phyloP scores from a whole-genome alignment of 441 rosid genomes.

The Gossypium laxum region DNA sequence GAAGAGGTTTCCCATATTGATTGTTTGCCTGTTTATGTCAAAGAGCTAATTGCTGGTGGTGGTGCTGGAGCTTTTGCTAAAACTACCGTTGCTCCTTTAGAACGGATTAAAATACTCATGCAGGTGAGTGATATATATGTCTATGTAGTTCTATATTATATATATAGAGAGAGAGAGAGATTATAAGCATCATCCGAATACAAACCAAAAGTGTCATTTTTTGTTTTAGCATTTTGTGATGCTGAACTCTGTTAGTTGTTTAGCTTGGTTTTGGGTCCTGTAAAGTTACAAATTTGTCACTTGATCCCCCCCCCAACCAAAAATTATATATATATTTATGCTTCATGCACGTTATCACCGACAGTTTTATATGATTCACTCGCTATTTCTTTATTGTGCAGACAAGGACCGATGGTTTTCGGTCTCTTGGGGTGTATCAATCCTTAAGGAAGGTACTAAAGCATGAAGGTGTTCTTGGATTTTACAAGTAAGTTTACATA shows the following conservation, averaged over 20 bases:
- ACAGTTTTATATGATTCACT: constrained; percentile 2
- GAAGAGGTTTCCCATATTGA: constrained; percentile 36
- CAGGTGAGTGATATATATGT: constrained; percentile 42
- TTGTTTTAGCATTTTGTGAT: background rate
- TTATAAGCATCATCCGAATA: background rate
- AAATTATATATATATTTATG: background rate
- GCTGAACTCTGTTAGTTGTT: background rate
- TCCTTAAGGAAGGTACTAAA: constrained; percentile 62
- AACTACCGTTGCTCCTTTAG: constrained; percentile 87
- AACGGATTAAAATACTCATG: constrained; percentile 74
- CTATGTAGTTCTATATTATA: background rate
- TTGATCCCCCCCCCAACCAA: background rate
- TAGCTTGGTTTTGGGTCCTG: background rate
- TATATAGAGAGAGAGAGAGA: too few species aligned
- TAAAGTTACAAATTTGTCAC: background rate
- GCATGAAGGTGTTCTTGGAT: constrained; percentile 75
- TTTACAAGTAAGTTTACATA: constrained; percentile 54
- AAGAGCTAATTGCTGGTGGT: constrained; percentile 90
- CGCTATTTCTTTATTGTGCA: constrained; percentile 17
- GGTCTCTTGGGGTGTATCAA: constrained; percentile 60
- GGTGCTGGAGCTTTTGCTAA: constrained; percentile 93
- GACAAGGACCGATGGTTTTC: constrained; percentile 80
- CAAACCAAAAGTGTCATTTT: background rate
- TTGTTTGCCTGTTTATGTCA: constrained; percentile 64
- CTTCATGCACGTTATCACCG: background rate